Evolutionary conservation across 306 rosid species (phyloP), one percentile per base, ranked within the genome.

Genomic region (Geum urbanum): DNA sequence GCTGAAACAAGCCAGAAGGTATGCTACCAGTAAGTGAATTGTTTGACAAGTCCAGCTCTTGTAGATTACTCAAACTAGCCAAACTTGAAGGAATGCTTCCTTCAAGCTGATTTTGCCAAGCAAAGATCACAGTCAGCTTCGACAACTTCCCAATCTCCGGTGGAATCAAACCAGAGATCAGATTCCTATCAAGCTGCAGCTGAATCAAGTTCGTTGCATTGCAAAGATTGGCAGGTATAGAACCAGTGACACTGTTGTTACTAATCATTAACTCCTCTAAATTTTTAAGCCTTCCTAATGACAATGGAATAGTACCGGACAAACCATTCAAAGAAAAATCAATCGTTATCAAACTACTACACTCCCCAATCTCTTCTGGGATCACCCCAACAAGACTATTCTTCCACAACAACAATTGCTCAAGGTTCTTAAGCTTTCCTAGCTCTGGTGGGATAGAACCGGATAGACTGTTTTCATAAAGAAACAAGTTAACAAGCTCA

Each of bases 251-350:
- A 67, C 91, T 91, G 57, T 95, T 95, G 62, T 83, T 80, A 80
- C 99, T 95, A 57, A 95, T 85, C 97, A 91, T 91, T 32, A 95
- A 84, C 83, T 91, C 99, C 41, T 91, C 87, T 67, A 95, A 89
- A 43, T 74, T 63, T 13, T 65, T 57, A 41, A 91, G 86, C 22
- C 57, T 53, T 45, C 96, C 99, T 7, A 89, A 3, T 15, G 92
- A 83, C n/a, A 74, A 72, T 67, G 99, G 96, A 35, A 95, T 86
- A 18, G 83, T 83, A 18, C 99, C 99, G 69, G 97, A 88, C 7
- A 95, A 47, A 52, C 91, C 87, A 77, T 91, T 95, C 74, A 95
- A 69, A 66, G 97, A 91, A n/a, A 95, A 73, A 81, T 95, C 97
- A 77, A 89, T 72, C 76, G 80, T 95, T 57, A 44, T 88, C 91